Base-by-base conservation (phyloP, 306 rosid species). In the Begonia peltatifolia region DNA sequence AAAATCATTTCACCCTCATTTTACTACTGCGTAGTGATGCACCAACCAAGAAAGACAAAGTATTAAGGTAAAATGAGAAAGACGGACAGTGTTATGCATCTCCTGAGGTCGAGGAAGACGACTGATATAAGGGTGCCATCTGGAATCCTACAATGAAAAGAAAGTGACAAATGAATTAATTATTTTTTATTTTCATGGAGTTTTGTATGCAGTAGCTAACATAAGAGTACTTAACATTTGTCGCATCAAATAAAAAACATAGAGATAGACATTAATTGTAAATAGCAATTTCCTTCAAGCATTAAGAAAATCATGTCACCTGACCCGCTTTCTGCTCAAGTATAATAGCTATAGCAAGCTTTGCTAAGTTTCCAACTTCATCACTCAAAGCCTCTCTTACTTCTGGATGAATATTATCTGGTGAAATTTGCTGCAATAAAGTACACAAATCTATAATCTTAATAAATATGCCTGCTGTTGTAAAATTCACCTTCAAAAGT, bases 51-150 rank as follows among this genome's bases (percentile, higher is more conserved):
- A 30, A 30, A 30, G 9, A 30, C 38, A 30, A 6, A 30, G 41
- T 14, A 49, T 41, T 7, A 23, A 6, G 10, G 54, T 3, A 12
- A 4, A 41, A 55, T 14, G 14, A 44, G 42, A 47, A 2, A 60
- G 56, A 83, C 79, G 68, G 62, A 69, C 94, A 36, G 68, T 80
- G 76, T 66, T 83, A 64, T 87, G 94, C 71, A 78, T 74, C 66
- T 74, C 68, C 14, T 41, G 53, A 0, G 36, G 70, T 30, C 35
- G 65, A 9, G 94, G 94, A 78, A 87, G 84, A 52, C 75, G 46
- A 59, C 66, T 66, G 58, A 83, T 62, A 58, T 80, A 87, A 57
- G 87, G 84, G 49, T 71, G 64, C 90, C 96, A 87, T 13, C 72
- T 76, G 14, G 94, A 87, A 50, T 51, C 74, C 90, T 83, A 60